Evolutionary conservation across 2,329 filamentous ascomycete species (phyloP).

Genomic region (Dothidotthia symphoricarpi): DNA sequence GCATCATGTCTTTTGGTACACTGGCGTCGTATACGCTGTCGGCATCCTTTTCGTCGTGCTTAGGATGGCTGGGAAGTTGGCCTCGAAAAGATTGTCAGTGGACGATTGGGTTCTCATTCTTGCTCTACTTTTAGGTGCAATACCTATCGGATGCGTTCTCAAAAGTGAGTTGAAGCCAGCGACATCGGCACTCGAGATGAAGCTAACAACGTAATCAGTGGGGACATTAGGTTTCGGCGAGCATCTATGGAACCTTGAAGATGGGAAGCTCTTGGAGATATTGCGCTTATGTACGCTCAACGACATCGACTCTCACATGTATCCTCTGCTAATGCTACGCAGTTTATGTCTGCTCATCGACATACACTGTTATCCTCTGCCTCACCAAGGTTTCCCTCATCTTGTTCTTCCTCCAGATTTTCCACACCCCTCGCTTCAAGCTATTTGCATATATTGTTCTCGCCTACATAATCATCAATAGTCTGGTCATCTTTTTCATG

Average conservation of each 20-base stretch:
- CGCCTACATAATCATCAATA: constrained; percentile 16
- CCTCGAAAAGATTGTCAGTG: constrained; percentile 12
- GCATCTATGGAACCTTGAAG: constrained; percentile 25
- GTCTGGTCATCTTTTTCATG: constrained; percentile 16
- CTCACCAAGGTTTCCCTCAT: constrained; percentile 29
- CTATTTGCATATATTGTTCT: constrained; percentile 18
- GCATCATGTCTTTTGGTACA: constrained; percentile 12
- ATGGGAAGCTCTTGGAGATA: constrained; percentile 12
- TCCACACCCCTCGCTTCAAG: constrained; percentile 16
- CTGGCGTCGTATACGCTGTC: constrained; percentile 13
- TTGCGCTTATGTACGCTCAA: constrained; percentile 12
- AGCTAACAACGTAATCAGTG: too few relatives aligned
- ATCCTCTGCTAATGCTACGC: too few relatives aligned
- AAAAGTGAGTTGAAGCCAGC: constrained; percentile 4
- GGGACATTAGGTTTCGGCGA: constrained; percentile 17
- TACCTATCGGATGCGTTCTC: constrained; percentile 17
- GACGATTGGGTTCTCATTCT: constrained; percentile 15
- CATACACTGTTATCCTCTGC: constrained; percentile 21
- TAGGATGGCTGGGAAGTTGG: constrained; percentile 11
- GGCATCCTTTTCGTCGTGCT: constrained; percentile 12
- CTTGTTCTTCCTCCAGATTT: constrained; percentile 32
- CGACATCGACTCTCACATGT: background rate
- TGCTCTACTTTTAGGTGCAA: constrained; percentile 5
- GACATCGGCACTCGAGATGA: too few relatives aligned
- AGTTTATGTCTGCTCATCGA: constrained; percentile 23